Percentiles rank a stretch among this genome's conserved stretches.
Evolutionary conservation across 108 stramenopile genomes (phyloP).

Genomic region (Conticribra guillardii): DNA sequence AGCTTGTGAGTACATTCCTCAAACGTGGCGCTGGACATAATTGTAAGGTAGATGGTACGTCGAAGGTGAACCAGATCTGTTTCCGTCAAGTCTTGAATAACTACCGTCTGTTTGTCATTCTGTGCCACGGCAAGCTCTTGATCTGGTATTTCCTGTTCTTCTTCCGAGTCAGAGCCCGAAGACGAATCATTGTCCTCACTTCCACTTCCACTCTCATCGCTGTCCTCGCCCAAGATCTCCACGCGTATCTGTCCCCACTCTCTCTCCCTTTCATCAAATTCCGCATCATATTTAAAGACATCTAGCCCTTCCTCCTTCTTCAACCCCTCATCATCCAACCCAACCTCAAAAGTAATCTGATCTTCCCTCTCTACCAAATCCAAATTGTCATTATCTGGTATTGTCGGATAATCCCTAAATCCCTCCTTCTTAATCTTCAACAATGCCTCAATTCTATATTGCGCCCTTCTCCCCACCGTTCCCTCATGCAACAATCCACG

Average conservation of each 20-base stretch:
- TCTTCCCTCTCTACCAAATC: conserved; percentile 98
- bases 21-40: conserved; percentile 98
- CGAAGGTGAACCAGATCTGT: conserved; percentile 96
- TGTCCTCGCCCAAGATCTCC: conserved; percentile 94
- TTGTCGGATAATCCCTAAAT: conserved; percentile 85
- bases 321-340: conserved; percentile 94
- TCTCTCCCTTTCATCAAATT: conserved; percentile 87
- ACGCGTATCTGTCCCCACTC: conserved; percentile 87
- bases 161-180: conserved; percentile 65
- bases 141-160: conserved; percentile 55
- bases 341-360: conserved; percentile 97
- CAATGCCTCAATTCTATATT: conserved; percentile 93
- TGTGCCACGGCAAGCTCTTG: conserved; percentile 16
- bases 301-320: conserved; percentile 89
- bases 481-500: conserved; percentile 96
- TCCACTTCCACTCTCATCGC: conserved; percentile 53
- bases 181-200: conserved; percentile 44
- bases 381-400: conserved; percentile 80
- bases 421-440: conserved; percentile 85
- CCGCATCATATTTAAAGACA: conserved; percentile 75
- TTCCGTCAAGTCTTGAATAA: conserved; percentile 85
- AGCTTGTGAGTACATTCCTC: conserved; percentile 99
- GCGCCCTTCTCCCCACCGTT: conserved; percentile 82
- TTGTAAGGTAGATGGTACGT: conserved; percentile 97
- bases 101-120: conserved; percentile 46